Percentiles rank a stretch among this genome's conserved stretches.
Evolutionary conservation across 495 filamentous ascomycete species (phyloP).

Genomic region (Penicillium tannophilum): DNA sequence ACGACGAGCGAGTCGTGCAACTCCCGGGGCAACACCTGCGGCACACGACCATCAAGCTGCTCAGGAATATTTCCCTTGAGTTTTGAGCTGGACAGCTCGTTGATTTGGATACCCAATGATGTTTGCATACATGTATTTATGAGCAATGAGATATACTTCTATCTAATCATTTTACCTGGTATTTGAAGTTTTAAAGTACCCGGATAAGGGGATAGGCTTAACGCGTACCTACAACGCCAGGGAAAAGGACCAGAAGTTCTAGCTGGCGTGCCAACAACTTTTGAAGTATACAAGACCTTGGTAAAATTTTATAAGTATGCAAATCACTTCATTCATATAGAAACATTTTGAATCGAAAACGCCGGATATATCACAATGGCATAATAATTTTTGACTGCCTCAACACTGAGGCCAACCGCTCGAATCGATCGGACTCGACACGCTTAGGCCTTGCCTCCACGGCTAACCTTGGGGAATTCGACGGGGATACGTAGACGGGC

Average conservation of each 20-base stretch:
- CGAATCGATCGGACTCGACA: constrained; percentile 5
- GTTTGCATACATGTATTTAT: not conserved
- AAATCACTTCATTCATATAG: constrained; percentile 27
- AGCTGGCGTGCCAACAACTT: no score
- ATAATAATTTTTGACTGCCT: constrained; percentile 4
- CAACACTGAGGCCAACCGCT: constrained; percentile 11
- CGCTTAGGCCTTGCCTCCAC: constrained; percentile 36
- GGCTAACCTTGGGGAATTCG: constrained; percentile 71
- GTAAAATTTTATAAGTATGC: constrained; percentile 10
- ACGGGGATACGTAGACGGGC: constrained; percentile 78
- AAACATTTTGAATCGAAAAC: constrained; percentile 22
- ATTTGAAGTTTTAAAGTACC: no score
- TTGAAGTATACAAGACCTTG: no score
- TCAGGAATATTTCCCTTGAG: constrained; percentile 2
- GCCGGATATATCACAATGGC: constrained; percentile 31
- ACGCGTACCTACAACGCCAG: no score
- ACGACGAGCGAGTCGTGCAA: constrained; percentile 8
- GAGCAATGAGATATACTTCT: not conserved
- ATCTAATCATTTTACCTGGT: no score
- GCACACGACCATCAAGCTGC: not conserved
- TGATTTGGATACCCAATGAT: not conserved
- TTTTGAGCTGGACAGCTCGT: not conserved
- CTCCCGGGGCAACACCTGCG: not conserved
- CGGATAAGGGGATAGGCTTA: no score
- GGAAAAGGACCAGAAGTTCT: no score